Conservation (phyloP, 148 eudicot species). For the Arctostaphylos glauca region DNA sequence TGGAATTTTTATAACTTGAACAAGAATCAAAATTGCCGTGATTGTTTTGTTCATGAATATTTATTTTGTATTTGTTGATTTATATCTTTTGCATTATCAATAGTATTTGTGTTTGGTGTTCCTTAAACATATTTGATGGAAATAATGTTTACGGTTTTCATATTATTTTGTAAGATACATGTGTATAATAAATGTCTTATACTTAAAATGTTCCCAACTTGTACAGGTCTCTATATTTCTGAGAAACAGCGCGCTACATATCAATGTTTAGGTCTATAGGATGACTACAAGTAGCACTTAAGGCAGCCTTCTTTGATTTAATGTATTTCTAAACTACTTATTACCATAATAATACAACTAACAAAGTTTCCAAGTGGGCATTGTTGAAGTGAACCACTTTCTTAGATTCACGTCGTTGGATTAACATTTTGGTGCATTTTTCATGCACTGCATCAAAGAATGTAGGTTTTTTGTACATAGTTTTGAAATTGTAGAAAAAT, state of each 20-base stretch:
- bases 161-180: no score
- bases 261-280: not conserved
- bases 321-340: not conserved
- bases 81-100: not conserved
- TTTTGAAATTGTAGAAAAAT: slow-evolving; percentile 6
- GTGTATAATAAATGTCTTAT: not conserved
- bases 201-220: not conserved
- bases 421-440: not conserved
- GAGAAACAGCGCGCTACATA: not conserved
- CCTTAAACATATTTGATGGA: not conserved
- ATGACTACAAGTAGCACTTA: not conserved
- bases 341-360: not conserved
- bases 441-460: not conserved
- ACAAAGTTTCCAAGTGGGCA: slow-evolving; percentile 1
- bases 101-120: not conserved
- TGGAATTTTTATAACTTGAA: not conserved
- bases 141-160: no score
- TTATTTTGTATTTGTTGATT: not conserved
- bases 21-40: not conserved
- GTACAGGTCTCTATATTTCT: not conserved
- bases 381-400: not conserved
- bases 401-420: not conserved
- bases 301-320: not conserved
- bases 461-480: not conserved
- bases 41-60: not conserved